Conservation (phyloP, 768 basidiomycete species). For the Rhizopogon vulgaris region DNA sequence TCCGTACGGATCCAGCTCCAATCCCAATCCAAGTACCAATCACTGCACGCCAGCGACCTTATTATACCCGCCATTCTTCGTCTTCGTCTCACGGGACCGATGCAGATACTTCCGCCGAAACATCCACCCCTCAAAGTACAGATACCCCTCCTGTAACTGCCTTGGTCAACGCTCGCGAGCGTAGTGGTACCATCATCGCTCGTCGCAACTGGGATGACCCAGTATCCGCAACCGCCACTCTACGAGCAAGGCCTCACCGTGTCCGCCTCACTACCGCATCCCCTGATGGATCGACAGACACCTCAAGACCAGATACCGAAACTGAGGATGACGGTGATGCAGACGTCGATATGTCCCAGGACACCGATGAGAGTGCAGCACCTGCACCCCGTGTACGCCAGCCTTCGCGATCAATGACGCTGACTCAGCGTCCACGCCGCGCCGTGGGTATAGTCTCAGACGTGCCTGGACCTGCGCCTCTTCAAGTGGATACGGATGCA, state of each 20-base stretch:
- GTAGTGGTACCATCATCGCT: slow-evolving; percentile 71
- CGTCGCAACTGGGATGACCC: slow-evolving; percentile 54
- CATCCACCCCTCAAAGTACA: slow-evolving; percentile 54
- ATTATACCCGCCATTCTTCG: slow-evolving; percentile 15
- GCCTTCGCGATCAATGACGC: slow-evolving; percentile 24
- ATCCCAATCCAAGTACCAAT: slow-evolving; percentile 12
- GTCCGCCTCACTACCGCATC: slow-evolving; percentile 29
- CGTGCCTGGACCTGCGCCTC: slow-evolving; percentile 23
- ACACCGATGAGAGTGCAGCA: slow-evolving; percentile 25
- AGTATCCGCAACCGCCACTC: slow-evolving; percentile 13
- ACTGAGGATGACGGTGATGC: slow-evolving; percentile 69
- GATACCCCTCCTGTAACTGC: slow-evolving; percentile 59
- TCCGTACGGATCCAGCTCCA: slow-evolving; percentile 17
- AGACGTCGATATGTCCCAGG: slow-evolving; percentile 43
- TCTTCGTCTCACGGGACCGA: slow-evolving; percentile 39
- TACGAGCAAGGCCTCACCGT: slow-evolving; percentile 26
- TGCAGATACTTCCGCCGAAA: slow-evolving; percentile 57
- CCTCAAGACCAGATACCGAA: slow-evolving; percentile 66
- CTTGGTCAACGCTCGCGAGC: slow-evolving; percentile 53
- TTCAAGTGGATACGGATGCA: slow-evolving; percentile 39
- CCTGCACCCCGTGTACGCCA: slow-evolving; percentile 25
- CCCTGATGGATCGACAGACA: slow-evolving; percentile 38
- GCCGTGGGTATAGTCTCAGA: slow-evolving; percentile 46
- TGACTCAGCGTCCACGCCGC: slow-evolving; percentile 30
- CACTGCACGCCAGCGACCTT: slow-evolving; percentile 13